Base-by-base conservation (phyloP, 352 stramenopile genomes). In the Ochromonadaceae sp. region DNA sequence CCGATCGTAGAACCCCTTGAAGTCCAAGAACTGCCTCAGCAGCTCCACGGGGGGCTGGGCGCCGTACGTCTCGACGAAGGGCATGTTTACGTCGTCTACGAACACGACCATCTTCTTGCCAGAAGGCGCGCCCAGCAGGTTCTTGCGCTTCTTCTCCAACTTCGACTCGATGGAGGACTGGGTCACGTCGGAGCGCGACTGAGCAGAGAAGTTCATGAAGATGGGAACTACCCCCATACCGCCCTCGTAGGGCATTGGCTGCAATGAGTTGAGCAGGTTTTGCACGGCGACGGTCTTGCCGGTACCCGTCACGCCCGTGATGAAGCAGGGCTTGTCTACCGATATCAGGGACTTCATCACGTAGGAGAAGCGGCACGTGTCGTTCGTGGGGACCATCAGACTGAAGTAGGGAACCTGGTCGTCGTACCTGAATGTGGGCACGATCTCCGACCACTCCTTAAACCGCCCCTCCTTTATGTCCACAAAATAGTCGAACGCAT, bases 71-170 rank as follows among this genome's bases (percentile, higher is more conserved):
- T 96, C 89, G 0, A 95, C 81, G 0, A 89, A 75, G 0, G 89
- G 89, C 20, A 96, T 78, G 67, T 96, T 96, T 0, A 96, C 81
- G 62, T 96, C 89, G 67, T 96, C 89, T 0, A 96, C 87, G 67
- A 96, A 96, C 39, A 96, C 80, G 31, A 42, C 38, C 14, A 76
- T 58, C 47, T 77, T 81, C 47, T 87, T 89, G 1, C 81, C 84
- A 0, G 79, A 78, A 0, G 88, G 81, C 0, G 89, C 84, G 0
- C 89, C 88, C 0, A 96, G 71, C 1, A 94, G 66, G 49, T 92
- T 95, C 69, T 94, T 95, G 32, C 88, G 76, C 67, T 96, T 96
- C 66, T 94, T 93, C 74, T 94, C 84, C 5, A 95, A 78, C 56
- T 94, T 95, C 56, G 77, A 82, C 63, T 95, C 87, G 40, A 95